phyloP scores from a whole-genome alignment of 352 stramenopile genomes.

The Albugo candida region DNA sequence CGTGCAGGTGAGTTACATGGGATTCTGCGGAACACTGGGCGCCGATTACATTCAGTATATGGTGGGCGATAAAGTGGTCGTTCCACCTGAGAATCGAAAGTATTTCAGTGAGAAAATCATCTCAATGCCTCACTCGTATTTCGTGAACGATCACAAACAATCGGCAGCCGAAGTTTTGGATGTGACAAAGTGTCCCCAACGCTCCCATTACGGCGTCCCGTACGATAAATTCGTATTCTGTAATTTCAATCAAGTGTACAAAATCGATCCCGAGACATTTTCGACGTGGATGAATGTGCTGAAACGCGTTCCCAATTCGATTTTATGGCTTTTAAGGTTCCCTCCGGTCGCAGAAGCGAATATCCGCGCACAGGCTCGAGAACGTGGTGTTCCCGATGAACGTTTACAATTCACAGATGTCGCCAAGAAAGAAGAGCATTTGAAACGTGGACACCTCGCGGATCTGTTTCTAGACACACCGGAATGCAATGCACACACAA shows the following conservation, averaged over 20 bases:
- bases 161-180: not conserved
- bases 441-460: constrained; percentile 49
- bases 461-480: constrained; percentile 93
- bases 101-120: constrained; percentile 69
- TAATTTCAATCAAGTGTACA: constrained; percentile 92
- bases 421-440: constrained; percentile 43
- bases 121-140: constrained; percentile 81
- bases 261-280: constrained; percentile 86
- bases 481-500: constrained; percentile 92
- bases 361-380: constrained; percentile 33
- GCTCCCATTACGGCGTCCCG: constrained; percentile 14
- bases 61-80: constrained; percentile 45
- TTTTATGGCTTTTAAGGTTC: constrained; percentile 85
- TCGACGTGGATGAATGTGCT: constrained; percentile 86
- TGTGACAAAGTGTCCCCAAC: constrained; percentile 15
- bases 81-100: constrained; percentile 27
- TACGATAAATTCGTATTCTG: constrained; percentile 45
- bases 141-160: constrained; percentile 74
- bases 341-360: constrained; percentile 1
- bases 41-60: constrained; percentile 49
- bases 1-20: constrained; percentile 79
- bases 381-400: constrained; percentile 28
- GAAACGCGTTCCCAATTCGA: constrained; percentile 75
- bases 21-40: constrained; percentile 79
- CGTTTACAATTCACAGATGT: constrained; percentile 57